Evolutionary conservation across 2,329 filamentous ascomycete species (phyloP), one percentile per base, ranked within the genome.

Genomic region (Penicillium thymicola): DNA sequence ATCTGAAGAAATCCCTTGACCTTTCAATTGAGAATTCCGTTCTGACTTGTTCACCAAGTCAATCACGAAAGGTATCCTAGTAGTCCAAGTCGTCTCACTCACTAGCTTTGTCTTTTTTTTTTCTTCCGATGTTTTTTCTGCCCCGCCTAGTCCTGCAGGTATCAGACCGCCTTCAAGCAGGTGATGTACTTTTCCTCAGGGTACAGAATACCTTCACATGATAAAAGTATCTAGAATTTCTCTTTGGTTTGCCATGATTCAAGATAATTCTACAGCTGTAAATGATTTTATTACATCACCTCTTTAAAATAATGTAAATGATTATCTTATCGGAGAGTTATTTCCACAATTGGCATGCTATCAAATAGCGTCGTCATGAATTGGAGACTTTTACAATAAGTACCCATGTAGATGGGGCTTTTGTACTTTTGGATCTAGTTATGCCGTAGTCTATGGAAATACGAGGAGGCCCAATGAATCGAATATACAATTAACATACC

Each of bases 61-160:
- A 34, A 37, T 32, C 21, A 21, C 21, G 16, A 32, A 41, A 23
- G 32, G 44, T 47, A 47, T 47, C 44, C 2, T n/a, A 46, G 14
- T 23, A 16, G 44, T 25, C 44, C 21, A 25, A n/a, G 30, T 34
- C 30, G 18, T 36, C 44, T 47, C 44, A 47, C 44, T 47, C 44
- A 47, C 44, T 47, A 47, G 44, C 44, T 47, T 36, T 18, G n/a
- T 45, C 27, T 27, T 51, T 8, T 43, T 56, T 55, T 55, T 55
- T 55, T 51, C 42, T 16, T 28, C 32, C 32, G 53, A 45, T 25
- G 34, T 42, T 57, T 57, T 57, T 57, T 57, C 54, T 56, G 54
- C 54, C 54, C 54, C 48, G 54, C 48, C 54, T 28, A 46, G 36
- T 13, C 50, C 43, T 54, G 43, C 37, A 37, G 13, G 6, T 8